These are phyloP conservation scores for Nakaseomyces sp. DNA, from an alignment of 1,139 yeast species.

Conservation along the genomic window DNA sequence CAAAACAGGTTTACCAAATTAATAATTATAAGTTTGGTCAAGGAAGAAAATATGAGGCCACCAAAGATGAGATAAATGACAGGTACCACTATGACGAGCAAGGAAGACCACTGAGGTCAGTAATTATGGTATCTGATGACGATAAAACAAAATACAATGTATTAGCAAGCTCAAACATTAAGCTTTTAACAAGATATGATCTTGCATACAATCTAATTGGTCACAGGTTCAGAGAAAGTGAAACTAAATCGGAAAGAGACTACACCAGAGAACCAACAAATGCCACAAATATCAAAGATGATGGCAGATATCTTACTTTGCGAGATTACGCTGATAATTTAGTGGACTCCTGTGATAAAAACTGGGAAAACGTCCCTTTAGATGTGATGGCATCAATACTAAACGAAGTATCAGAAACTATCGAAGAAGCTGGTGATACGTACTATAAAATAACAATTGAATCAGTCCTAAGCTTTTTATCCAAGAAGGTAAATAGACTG, in stretches of 20 bases:
- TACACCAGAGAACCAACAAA: conserved; percentile 23
- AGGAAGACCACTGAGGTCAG: conserved; percentile 29
- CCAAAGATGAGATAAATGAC: conserved; percentile 22
- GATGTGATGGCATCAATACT: conserved; percentile 27
- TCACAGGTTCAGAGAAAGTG: conserved; percentile 32
- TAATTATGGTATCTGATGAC: conserved; percentile 31
- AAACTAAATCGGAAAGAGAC: conserved; percentile 20
- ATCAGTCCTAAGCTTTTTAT: conserved; percentile 34
- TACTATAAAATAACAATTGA: conserved; percentile 40
- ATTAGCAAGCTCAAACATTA: conserved; percentile 32
- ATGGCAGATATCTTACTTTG: conserved; percentile 26
- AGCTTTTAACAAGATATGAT: conserved; percentile 40
- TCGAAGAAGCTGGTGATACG: conserved; percentile 41
- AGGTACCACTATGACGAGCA: conserved; percentile 28
- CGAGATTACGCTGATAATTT: conserved; percentile 31
- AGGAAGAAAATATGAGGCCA: conserved; percentile 18
- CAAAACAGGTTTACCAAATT: conserved; percentile 24
- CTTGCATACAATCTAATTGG: conserved; percentile 34
- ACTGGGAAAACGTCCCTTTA: conserved; percentile 21
- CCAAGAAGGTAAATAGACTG: conserved; percentile 32
- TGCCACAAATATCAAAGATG: conserved; percentile 10
- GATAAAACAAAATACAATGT: conserved; percentile 27
- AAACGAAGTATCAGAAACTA: conserved; percentile 36
- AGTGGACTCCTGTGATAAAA: conserved; percentile 17
- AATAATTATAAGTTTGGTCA: conserved; percentile 30